These are phyloP conservation scores for Candida fluviatilis DNA, from an alignment of 805 yeast genomes.

Conservation along the genomic window DNA sequence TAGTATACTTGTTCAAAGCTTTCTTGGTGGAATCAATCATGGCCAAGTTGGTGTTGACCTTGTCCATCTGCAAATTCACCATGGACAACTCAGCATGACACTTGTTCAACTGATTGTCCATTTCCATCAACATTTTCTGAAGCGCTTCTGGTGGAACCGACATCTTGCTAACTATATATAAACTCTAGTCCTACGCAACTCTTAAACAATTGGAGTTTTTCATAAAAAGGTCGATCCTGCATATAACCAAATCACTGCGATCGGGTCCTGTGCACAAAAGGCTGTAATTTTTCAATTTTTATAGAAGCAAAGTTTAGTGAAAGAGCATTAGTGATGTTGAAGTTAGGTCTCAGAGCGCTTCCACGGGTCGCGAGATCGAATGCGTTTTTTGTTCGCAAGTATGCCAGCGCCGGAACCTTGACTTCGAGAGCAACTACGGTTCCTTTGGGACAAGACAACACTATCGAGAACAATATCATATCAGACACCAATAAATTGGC, in stretches of 20 bases:
- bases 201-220: no score
- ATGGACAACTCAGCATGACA: slow-evolving; percentile 56
- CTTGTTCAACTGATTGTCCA: slow-evolving; percentile 60
- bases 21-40: slow-evolving; percentile 53
- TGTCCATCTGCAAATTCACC: slow-evolving; percentile 49
- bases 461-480: slow-evolving; percentile 48
- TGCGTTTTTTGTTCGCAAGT: not conserved
- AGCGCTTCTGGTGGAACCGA: slow-evolving; percentile 34
- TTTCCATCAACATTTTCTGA: slow-evolving; percentile 56
- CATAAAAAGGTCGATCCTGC: no score
- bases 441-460: slow-evolving; percentile 21
- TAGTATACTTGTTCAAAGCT: slow-evolving; percentile 45
- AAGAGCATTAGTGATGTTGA: not conserved
- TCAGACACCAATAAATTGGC: slow-evolving; percentile 68
- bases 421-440: slow-evolving; percentile 8
- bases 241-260: no score
- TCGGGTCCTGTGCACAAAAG: no score
- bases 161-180: no score
- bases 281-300: no score
- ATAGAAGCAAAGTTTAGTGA: no score
- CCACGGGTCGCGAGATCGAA: not conserved
- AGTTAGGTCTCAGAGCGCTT: not conserved
- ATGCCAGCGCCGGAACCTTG: slow-evolving; percentile 16
- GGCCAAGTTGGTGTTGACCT: slow-evolving; percentile 46
- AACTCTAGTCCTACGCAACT: not conserved